Base-by-base conservation (phyloP, 2,329 filamentous ascomycete genomes). In the Phoma sp. region DNA sequence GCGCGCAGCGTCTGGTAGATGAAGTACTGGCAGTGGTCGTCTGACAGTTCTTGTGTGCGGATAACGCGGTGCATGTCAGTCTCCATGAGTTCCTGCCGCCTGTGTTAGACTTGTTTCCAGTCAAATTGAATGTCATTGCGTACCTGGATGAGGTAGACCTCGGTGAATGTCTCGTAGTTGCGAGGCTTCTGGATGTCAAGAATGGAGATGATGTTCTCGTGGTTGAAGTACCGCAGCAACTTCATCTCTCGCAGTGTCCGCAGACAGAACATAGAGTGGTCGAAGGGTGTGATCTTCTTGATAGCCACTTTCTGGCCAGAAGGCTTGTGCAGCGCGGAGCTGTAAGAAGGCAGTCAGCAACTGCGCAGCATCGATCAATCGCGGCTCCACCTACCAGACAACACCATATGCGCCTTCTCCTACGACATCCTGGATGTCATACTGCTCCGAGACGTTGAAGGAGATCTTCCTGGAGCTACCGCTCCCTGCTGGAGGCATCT, bases 1-100 rank as follows among this genome's bases (percentile, higher is more conserved):
- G 94, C 95, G 70, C 95, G 92, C 55, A 99, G 86, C 2, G 95
- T 99, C 81, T 99, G 95, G 83, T 99, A 99, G 79, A 99, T 99
- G 81, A 99, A 99, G 82, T 99, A 99, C 78, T 99, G 95, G 85
- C 95, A 99, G 78, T 99, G 95, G 76, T 99, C 95, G 77, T 99
- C 95, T 33, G 95, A 98, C 40, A 99, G 86, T 74, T 99, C 95
- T 79, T 99, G 95, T 35, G 95, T 99, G 68, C 95, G 92, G 73
- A 99, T 99, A 64, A 99, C 95, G 65, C 95, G 88, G 78, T 99
- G 95, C 95, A 99, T 99, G 74, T 99, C 95, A 43, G 95, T 99
- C 82, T 99, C 95, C 95, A 99, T 99, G 70, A 99, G 86, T 79
- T 96, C 93, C 91, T 96, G 60, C 2, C 19, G n/a, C 22, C 29